Evolutionary conservation across 129 eudicot genomes (phyloP).

Genomic region (Solidago caesia): DNA sequence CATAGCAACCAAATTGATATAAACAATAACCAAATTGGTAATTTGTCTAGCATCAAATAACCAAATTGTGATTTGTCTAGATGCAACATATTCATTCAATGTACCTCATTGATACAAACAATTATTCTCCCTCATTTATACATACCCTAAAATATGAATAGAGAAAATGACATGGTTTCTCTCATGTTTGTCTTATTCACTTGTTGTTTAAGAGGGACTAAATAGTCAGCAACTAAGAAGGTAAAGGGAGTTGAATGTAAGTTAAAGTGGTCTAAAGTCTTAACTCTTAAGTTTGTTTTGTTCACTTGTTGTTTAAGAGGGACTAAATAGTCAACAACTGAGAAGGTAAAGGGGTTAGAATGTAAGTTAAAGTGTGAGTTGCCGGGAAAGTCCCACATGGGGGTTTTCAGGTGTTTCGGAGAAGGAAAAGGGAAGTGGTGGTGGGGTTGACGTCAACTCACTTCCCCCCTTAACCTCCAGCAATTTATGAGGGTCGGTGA

Average conservation of each 20-base stretch:
- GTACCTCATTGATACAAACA: too few species aligned
- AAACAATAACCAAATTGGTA: too few species aligned
- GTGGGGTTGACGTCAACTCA: slow-evolving; percentile 16
- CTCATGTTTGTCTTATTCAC: not conserved
- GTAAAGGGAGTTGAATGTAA: not conserved
- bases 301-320: not conserved
- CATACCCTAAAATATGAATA: too few species aligned
- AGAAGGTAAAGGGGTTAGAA: not conserved
- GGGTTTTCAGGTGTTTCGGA: slow-evolving; percentile 10
- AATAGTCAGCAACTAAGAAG: not conserved
- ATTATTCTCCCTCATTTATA: too few species aligned
- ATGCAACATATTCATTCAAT: too few species aligned
- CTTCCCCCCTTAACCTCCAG: not conserved
- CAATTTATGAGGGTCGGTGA: slow-evolving; percentile 13
- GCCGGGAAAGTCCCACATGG: slow-evolving; percentile 10
- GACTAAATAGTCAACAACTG: not conserved
- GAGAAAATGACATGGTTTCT: not conserved
- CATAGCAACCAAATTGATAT: too few species aligned
- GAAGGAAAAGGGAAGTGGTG: slow-evolving; percentile 10
- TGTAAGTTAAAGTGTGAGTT: not conserved
- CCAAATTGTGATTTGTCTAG: too few species aligned
- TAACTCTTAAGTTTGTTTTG: not conserved
- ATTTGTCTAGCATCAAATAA: too few species aligned
- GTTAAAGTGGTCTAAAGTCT: not conserved
- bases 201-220: not conserved